A percentile compares a stretch with the other conserved stretches of the same genome.
These are phyloP conservation scores for Gautieria morchelliformis DNA, from an alignment of 768 basidiomycete species.

Conservation along the genomic window DNA sequence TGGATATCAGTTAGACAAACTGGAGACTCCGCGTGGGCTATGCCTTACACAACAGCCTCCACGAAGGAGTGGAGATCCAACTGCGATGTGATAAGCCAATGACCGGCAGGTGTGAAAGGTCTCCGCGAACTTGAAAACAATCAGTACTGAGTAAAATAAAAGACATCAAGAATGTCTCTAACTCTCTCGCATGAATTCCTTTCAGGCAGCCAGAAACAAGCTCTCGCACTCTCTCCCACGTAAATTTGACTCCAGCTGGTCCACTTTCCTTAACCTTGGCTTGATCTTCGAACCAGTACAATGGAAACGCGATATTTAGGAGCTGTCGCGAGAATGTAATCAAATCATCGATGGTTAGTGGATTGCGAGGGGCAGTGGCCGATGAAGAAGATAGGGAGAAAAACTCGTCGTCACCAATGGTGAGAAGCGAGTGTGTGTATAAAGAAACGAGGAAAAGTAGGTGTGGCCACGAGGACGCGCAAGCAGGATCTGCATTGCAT, in stretches of 20 bases:
- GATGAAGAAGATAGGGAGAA: conserved; percentile 39
- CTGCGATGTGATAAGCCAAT: conserved; percentile 66
- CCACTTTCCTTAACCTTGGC: conserved; percentile 30
- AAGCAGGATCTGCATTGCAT: conserved; percentile 30
- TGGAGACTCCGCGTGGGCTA: background rate
- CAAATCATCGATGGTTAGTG: conserved; percentile 77
- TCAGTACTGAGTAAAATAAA: conserved; percentile 5
- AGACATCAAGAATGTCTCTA: conserved; percentile 21
- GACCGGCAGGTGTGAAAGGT: conserved; percentile 71
- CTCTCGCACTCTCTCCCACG: conserved; percentile 65
- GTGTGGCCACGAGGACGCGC: conserved; percentile 48
- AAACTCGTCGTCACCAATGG: conserved; percentile 97
- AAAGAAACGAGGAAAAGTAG: conserved; percentile 73
- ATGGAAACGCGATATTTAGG: conserved; percentile 73
- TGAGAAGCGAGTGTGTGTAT: conserved; percentile 75
- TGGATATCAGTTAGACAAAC: background rate
- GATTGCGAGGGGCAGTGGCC: conserved; percentile 44
- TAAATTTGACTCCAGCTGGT: conserved; percentile 33
- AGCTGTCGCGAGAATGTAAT: conserved; percentile 64
- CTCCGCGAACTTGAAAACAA: conserved; percentile 54
- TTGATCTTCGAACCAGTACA: conserved; percentile 58
- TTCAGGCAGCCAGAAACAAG: conserved; percentile 70
- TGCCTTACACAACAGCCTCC: conserved; percentile 70
- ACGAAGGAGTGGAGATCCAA: conserved; percentile 66
- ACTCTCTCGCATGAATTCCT: conserved; percentile 86